A percentile compares a stretch with the other conserved stretches of the same genome.
These are phyloP conservation scores for Fusarium proliferatum DNA, from an alignment of 2,329 filamentous ascomycete species.

Conservation along the genomic window DNA sequence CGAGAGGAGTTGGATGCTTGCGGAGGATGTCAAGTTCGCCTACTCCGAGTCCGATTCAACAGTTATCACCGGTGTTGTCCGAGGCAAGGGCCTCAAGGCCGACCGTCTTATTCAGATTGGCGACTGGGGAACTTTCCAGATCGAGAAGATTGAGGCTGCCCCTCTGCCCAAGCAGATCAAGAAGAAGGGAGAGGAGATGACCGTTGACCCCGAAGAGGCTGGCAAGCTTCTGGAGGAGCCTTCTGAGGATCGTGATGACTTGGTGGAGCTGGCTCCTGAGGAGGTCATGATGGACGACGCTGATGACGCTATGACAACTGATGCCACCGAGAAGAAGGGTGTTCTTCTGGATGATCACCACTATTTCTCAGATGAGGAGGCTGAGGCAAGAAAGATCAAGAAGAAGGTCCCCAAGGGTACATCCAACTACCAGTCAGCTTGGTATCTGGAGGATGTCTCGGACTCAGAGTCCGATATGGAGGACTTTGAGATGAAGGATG, in stretches of 20 bases:
- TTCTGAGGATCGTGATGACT: slow-evolving; percentile 82
- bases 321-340: slow-evolving; percentile 74
- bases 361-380: slow-evolving; percentile 88
- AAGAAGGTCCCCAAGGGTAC: slow-evolving; percentile 90
- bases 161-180: slow-evolving; percentile 71
- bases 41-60: slow-evolving; percentile 70
- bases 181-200: slow-evolving; percentile 77
- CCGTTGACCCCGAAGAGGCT: slow-evolving; percentile 69
- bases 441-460: slow-evolving; percentile 86
- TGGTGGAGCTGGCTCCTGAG: slow-evolving; percentile 87
- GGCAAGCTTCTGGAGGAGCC: slow-evolving; percentile 75
- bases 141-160: slow-evolving; percentile 86
- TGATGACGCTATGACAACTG: slow-evolving; percentile 59
- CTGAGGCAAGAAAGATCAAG: slow-evolving; percentile 62
- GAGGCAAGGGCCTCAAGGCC: slow-evolving; percentile 87
- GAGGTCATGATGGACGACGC: slow-evolving; percentile 77
- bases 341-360: slow-evolving; percentile 96
- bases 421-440: slow-evolving; percentile 92
- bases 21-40: slow-evolving; percentile 83
- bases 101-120: slow-evolving; percentile 91
- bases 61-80: slow-evolving; percentile 83
- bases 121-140: slow-evolving; percentile 93
- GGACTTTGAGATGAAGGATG: slow-evolving; percentile 70
- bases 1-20: slow-evolving; percentile 93
- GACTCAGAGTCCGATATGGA: slow-evolving; percentile 88